Base-by-base conservation (phyloP, 2,329 filamentous ascomycete genomes). In the Curvularia spicifera region DNA sequence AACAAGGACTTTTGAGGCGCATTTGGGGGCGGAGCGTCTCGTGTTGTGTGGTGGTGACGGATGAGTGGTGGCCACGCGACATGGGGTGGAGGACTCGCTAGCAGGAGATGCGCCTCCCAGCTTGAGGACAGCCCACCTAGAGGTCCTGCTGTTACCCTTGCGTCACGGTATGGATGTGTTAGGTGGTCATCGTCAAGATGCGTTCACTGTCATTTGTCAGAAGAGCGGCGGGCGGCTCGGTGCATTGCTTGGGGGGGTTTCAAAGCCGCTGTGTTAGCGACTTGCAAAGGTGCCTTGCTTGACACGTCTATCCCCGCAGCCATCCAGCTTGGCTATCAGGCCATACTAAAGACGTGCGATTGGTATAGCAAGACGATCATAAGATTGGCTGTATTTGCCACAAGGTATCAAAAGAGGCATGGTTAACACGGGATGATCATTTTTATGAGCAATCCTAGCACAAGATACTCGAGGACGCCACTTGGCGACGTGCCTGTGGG, bases 1-100 rank as follows among this genome's bases (percentile, higher is more conserved):
- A 51, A 33, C 52, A 50, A 49, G 53, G 56, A 54, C 48, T 53
- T 28, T 29, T 40, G 43, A 46, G 61, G 59, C 57, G 57, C 57
- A 65, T 37, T 60, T 61, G 65, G 70, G 71, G 71, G 69, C 71
- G 68, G 66, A 68, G 68, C 68, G 65, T 67, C 61, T 69, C 63
- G 67, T 57, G 56, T 51, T 51, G 45, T 46, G 50, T 48, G 51
- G 64, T 53, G 51, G 48, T 57, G 64, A 66, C 54, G 64, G 63
- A 62, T 54, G 56, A 55, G 54, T 59, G 51, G 66, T 56, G 61
- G 70, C 61, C 28, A 63, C 67, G 65, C 68, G 68, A 66, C 26
- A 33, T 35, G 51, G 62, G 46, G 33, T 53, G 60, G 54, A 68
- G 60, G 64, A 66, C 60, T 60, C 42, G 22, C 24, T 33, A 29